Percentiles rank a stretch among this genome's conserved stretches.
phyloP scores from a whole-genome alignment of 108 stramenopile genomes.

The Fragilaria radians region DNA sequence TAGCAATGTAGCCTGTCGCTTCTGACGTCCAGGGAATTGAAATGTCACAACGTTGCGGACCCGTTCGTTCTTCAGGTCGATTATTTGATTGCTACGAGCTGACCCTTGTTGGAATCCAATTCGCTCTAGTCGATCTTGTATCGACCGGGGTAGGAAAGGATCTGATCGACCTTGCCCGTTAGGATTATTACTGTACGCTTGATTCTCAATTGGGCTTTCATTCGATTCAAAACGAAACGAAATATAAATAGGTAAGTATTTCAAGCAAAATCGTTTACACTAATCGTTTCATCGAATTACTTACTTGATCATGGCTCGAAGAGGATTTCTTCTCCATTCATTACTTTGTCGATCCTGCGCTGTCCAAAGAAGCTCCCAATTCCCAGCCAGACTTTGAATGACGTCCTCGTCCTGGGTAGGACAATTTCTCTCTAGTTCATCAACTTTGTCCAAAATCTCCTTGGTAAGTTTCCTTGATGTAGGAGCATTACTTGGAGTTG shows the following conservation, averaged over 20 bases:
- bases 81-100: constrained; percentile 55
- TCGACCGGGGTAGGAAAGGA: constrained; percentile 49
- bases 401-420: constrained; percentile 51
- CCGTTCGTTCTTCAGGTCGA: constrained; percentile 54
- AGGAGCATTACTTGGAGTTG: constrained; percentile 29
- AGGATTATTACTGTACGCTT: constrained; percentile 78
- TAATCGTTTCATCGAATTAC: neutral
- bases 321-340: constrained; percentile 20
- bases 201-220: constrained; percentile 65
- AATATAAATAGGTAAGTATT: neutral
- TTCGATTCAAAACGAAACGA: neutral
- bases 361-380: constrained; percentile 81
- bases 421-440: constrained; percentile 39
- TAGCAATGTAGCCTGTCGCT: constrained; percentile 33
- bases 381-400: constrained; percentile 41
- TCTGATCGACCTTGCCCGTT: constrained; percentile 35
- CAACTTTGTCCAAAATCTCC: constrained; percentile 42
- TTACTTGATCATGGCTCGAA: constrained; percentile 49
- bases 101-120: constrained; percentile 42
- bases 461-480: constrained; percentile 42
- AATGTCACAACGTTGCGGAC: constrained; percentile 71
- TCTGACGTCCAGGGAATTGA: constrained; percentile 24
- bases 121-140: constrained; percentile 62
- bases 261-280: neutral
- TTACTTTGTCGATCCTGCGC: constrained; percentile 54